Percentiles rank a stretch among this genome's conserved stretches.
Evolutionary conservation across 2,329 filamentous ascomycete species (phyloP).

Genomic region (Myriosclerotinia curreyana): DNA sequence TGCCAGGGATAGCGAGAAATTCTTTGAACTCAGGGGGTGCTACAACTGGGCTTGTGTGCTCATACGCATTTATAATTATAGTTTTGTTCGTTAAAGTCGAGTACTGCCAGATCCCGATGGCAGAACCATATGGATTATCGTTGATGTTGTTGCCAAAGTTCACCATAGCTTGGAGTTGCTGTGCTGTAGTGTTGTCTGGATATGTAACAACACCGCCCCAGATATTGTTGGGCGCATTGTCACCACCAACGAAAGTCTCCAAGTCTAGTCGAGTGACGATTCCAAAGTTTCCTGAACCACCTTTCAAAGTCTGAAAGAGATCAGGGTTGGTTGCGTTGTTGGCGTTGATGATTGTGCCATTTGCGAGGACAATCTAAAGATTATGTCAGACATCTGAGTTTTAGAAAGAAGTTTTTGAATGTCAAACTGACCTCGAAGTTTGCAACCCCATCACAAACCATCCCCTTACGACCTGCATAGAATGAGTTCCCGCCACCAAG

Average conservation of each 20-base stretch:
- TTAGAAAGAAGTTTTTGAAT: background rate
- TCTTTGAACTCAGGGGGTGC: background rate
- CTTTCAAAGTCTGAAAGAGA: constrained; percentile 53
- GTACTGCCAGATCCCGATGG: constrained; percentile 5
- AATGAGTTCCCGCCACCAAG: constrained; percentile 31
- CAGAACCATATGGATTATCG: constrained; percentile 6
- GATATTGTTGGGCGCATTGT: constrained; percentile 8
- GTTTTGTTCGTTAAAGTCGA: background rate
- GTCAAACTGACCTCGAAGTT: constrained; percentile 21
- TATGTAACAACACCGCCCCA: constrained; percentile 24
- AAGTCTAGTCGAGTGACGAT: constrained; percentile 49
- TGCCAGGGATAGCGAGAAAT: constrained; percentile 1
- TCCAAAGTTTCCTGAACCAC: constrained; percentile 46
- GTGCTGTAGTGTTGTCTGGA: constrained; percentile 6
- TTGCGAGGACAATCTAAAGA: constrained; percentile 41
- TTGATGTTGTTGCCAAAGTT: constrained; percentile 9
- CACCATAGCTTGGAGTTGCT: background rate
- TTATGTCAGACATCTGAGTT: background rate
- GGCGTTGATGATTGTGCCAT: constrained; percentile 48
- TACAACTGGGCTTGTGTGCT: background rate
- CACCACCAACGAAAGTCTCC: constrained; percentile 37
- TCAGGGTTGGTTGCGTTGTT: constrained; percentile 46
- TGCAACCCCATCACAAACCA: constrained; percentile 25
- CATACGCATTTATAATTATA: background rate
- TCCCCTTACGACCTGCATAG: constrained; percentile 28